phyloP scores from a whole-genome alignment of 192 early-diverging fungal genomes.

The Gaertneriomyces semiglobifer region DNA sequence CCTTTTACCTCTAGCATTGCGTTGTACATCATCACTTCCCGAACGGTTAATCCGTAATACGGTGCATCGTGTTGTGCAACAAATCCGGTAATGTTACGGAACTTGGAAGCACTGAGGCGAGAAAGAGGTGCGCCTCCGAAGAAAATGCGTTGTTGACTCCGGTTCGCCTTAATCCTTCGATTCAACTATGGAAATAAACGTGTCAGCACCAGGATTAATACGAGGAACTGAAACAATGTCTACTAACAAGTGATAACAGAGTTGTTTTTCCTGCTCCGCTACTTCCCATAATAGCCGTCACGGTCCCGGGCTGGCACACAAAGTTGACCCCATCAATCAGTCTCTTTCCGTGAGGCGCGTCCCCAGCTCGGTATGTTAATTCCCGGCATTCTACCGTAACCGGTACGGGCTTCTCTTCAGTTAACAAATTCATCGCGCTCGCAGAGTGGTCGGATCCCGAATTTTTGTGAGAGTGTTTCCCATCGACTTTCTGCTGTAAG shows the following conservation, averaged over 20 bases:
- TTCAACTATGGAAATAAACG: slow-evolving; percentile 11
- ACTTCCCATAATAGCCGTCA: slow-evolving; percentile 37
- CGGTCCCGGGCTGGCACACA: slow-evolving; percentile 23
- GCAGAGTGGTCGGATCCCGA: no score
- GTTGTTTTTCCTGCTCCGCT: slow-evolving; percentile 37
- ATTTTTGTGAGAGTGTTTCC: no score
- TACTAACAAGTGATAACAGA: slow-evolving; percentile 25
- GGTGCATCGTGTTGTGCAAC: slow-evolving; percentile 37
- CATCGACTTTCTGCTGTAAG: not conserved
- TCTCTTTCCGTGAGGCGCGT: slow-evolving; percentile 10
- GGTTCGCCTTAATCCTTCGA: slow-evolving; percentile 7
- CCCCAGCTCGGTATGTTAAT: slow-evolving; percentile 19
- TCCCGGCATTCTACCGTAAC: slow-evolving; percentile 23
- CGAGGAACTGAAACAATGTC: no score
- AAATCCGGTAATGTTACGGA: slow-evolving; percentile 32
- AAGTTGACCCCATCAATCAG: slow-evolving; percentile 23
- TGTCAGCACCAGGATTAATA: no score
- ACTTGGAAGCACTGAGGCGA: not conserved
- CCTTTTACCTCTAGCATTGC: slow-evolving; percentile 35
- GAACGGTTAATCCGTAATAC: slow-evolving; percentile 36
- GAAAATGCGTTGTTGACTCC: slow-evolving; percentile 9
- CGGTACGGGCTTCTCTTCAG: slow-evolving; percentile 18
- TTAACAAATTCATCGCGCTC: no score
- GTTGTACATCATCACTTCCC: slow-evolving; percentile 43
- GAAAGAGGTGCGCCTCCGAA: slow-evolving; percentile 18